Evolutionary conservation across 768 basidiomycete species (phyloP).

Genomic region (Leccinum ochraceum): DNA sequence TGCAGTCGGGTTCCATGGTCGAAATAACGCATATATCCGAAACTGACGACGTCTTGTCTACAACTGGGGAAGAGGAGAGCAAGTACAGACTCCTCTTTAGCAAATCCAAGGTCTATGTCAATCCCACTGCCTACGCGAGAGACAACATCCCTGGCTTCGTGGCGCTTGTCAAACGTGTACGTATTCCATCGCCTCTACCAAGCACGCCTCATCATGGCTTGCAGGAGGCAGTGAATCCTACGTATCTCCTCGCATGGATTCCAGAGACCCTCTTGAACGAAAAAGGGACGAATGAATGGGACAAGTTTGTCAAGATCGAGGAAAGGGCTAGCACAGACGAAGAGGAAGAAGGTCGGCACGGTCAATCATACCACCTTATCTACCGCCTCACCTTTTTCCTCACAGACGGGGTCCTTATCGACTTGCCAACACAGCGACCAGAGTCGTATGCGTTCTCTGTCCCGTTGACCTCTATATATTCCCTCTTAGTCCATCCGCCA

Average conservation of each 20-base stretch:
- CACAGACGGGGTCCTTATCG: slow-evolving; percentile 81
- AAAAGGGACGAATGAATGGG: slow-evolving; percentile 82
- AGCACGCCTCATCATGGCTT: slow-evolving; percentile 11
- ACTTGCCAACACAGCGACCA: slow-evolving; percentile 77
- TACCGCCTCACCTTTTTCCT: slow-evolving; percentile 10
- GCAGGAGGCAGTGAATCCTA: slow-evolving; percentile 74
- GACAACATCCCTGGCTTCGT: slow-evolving; percentile 97
- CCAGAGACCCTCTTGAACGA: slow-evolving; percentile 84
- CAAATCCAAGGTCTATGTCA: slow-evolving; percentile 94
- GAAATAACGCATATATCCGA: slow-evolving; percentile 57
- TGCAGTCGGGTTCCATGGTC: slow-evolving; percentile 64
- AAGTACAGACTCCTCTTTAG: slow-evolving; percentile 80
- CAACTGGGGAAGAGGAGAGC: slow-evolving; percentile 48
- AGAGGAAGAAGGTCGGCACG: slow-evolving; percentile 67
- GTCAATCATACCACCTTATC: neutral
- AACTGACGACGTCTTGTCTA: slow-evolving; percentile 18
- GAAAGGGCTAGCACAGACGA: slow-evolving; percentile 58
- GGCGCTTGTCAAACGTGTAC: slow-evolving; percentile 84
- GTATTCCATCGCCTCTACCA: slow-evolving; percentile 29
- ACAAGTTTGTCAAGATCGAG: slow-evolving; percentile 87
- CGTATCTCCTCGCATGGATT: slow-evolving; percentile 89
- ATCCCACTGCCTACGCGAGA: slow-evolving; percentile 87
- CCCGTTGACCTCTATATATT: slow-evolving; percentile 86
- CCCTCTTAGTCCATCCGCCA: slow-evolving; percentile 82
- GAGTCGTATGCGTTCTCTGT: slow-evolving; percentile 98